Base-by-base conservation (phyloP, 2,329 filamentous ascomycete genomes). In the Penicillium hesseltinei region DNA sequence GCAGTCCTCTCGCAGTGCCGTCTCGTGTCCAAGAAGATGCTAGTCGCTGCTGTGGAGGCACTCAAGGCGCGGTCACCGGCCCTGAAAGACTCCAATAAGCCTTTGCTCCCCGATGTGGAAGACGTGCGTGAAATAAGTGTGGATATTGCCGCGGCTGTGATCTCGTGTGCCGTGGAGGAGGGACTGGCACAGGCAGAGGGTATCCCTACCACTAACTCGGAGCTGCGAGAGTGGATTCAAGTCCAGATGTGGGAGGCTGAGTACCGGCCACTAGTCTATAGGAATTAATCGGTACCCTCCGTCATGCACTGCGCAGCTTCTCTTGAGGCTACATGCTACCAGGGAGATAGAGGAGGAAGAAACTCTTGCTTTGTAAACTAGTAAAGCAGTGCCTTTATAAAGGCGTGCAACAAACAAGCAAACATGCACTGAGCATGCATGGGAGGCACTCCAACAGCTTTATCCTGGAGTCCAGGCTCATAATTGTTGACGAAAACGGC, bases 81-180 rank as follows among this genome's bases (percentile, higher is more conserved):
- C 0, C 77, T 92, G 0, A 75, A 82, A 25, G 85, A 91, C 64
- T 75, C 82, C 0, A 82, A 81, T 10, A 84, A 83, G 17, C 88
- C 88, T 0, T 77, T 96, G 5, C 74, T 96, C 1, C 91, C 91
- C 0, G 90, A 91, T 57, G 89, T 96, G 0, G 83, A 84, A 5
- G 80, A 87, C 36, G 91, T 93, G 10, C 80, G 90, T 1, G 82
- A 87, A 15, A 88, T 95, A 17, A 93, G 89, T 65, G 87, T 93
- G 3, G 79, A 87, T 43, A 90, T 96, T 49, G 91, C 91, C 0
- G 82, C 83, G 48, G 86, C 84, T 11, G 90, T 96, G 10, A 90
- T 96, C 60, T 82, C 81, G 65, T 82, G 86, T 8, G 89, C 91
- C 0, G 78, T 90, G 0, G 78, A 86, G 56, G 90, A 94, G 59